Evolutionary conservation across 2,329 filamentous ascomycete species (phyloP), one percentile per base, ranked within the genome.

Genomic region (Didymella lethalis): DNA sequence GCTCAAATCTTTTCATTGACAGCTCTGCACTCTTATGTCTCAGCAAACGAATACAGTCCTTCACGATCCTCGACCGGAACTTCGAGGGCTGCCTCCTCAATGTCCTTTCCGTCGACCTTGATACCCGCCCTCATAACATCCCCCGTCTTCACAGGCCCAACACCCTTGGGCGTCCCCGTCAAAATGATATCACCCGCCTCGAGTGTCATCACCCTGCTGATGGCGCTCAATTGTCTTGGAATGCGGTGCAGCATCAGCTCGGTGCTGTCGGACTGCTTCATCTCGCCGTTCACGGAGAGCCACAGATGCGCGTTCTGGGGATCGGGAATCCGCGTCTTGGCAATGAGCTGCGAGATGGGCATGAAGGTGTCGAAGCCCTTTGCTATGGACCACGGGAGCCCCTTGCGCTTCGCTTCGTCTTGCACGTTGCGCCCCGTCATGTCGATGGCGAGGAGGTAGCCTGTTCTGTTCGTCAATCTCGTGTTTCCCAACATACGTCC

Each of bases 341-440:
- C 83, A 70, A 99, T 96, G 54, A 91, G 83, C 64, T 89, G 83
- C 77, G 90, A 92, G 73, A 99, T 85, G 58, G 95, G 95, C 50
- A 96, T 84, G 82, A 99, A 99, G 3, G 95, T 98, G 78, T 99
- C 95, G 76, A 98, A 99, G 46, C 95, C 95, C 83, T 99, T 99
- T 68, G 92, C 90, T 66, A 97, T 97, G 71, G 89, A 88, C 95
- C 95, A 99, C 7, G 95, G 95, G 16, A 98, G 88, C 34, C 95
- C 93, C 83, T 95, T 97, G 81, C 90, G 92, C 86, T 98, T 99
- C 65, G 94, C 94, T 81, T 97, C 93, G 70, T 97, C 91, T 80
- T 99, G 95, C 7, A 92, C 87, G 78, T 98, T 98, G 66, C 95
- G 90, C 0, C 91, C 95, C 10, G 95, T 99, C 92, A 99, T 96